Evolutionary conservation across 371 early-diverging fungal genomes (phyloP), one percentile per base, ranked within the genome.

Genomic region (Paraphysoderma sedebokerense): DNA sequence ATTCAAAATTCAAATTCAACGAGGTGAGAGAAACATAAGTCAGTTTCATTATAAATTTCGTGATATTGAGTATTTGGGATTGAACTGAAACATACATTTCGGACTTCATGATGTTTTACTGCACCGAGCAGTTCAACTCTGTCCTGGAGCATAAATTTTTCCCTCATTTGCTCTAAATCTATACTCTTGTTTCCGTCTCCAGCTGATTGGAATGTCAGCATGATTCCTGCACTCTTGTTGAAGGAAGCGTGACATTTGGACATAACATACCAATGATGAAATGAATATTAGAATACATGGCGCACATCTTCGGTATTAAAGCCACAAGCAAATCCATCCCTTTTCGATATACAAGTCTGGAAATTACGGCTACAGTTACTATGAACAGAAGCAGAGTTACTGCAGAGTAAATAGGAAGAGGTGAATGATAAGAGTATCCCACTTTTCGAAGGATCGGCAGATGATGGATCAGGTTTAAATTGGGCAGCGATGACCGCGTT

Each of bases 101-200:
- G 75, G 3, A 98, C 88, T 51, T 91, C 67, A 5, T 8, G 8
- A 46, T 92, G 87, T 40, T 76, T 67, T 31, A 98, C 75, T 0
- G 81, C 72, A 1, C 97, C 98, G n/a, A 98, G 52, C 27, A 99
- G 61, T 51, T 77, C 77, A 0, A 99, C 96, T 24, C 92, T 81
- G 55, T 91, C 91, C 60, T 96, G 88, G 20, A 99, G 60, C 37
- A 82, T 59, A 61, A 92, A 71, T 50, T 81, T 81, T 52, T 98
- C 98, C 24, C 98, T 77, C 87, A 95, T 91, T 60, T 98, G 96
- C 54, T 98, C 96, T 49, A 99, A 61, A 44, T 95, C 89, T 29
- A 96, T 85, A 19, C 85, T 68, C 60, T 95, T 96, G 5, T 91
- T 86, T 17, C 99, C 99, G 65, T 98, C 98, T 8, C 99, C 99